Evolutionary conservation across 1,284 basidiomycete genomes (phyloP), one percentile per base, ranked within the genome.

Genomic region (Ceratobasidium sp.): DNA sequence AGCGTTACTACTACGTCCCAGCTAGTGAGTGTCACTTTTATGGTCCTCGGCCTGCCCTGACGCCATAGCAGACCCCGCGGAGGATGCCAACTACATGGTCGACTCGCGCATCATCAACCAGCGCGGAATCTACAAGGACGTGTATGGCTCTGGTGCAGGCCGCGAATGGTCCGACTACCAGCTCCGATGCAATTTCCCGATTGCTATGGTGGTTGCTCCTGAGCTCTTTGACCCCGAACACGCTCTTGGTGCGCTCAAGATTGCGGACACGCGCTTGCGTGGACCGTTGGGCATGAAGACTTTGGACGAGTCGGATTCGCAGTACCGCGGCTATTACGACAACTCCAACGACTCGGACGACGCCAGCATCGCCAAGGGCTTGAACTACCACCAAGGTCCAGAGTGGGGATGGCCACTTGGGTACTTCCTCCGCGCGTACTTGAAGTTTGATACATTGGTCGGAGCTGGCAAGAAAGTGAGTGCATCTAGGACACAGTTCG

Each of bases 121-220:
- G 27, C 86, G 96, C 55, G 96, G 96, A 3, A 96, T 98, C 78
- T 99, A 99, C 85, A 99, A 99, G 83, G 96, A 99, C 76, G 94
- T 98, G 4, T 93, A 91, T 74, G 94, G 94, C 40, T 94, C 95
- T 17, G 93, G 93, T 0, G 77, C 82, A 62, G 91, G 89, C 13
- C 86, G 93, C 68, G 93, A 95, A 79, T 98, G 94, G 91, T 93
- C 93, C 6, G 96, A 99, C 80, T 99, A 99, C 78, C 96, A 98
- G 79, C 85, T 96, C 74, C 86, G 94, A 70, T 87, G 89, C 75
- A 97, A 98, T 80, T 96, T 95, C 82, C 88, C 93, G 2, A 92
- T 98, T 72, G 93, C 96, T 1, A 98, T 98, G 96, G 87, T 91
- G 5, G 95, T 98, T 40, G 96, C 96, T 0, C 96, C 96, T 6